These are phyloP conservation scores for Plasmodium yoelii DNA, from an alignment of 169 alveolate species.

Conservation along the genomic window DNA sequence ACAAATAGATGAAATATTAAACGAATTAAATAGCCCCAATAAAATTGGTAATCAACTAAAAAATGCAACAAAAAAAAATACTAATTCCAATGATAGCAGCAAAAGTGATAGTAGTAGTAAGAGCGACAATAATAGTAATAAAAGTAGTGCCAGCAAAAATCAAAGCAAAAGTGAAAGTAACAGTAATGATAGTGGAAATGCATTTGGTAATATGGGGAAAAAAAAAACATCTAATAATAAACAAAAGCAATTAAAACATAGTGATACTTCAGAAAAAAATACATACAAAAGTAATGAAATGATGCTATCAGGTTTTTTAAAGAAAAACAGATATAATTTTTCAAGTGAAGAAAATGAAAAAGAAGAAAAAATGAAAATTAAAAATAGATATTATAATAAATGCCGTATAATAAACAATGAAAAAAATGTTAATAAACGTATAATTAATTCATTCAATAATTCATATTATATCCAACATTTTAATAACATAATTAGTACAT, in stretches of 20 bases:
- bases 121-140: no score
- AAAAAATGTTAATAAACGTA: slow-evolving; percentile 1
- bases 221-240: neutral
- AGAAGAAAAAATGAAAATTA: slow-evolving; percentile 14
- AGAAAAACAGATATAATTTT: slow-evolving; percentile 13
- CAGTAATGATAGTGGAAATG: neutral
- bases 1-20: neutral
- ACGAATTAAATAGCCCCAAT: neutral
- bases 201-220: slow-evolving; percentile 4
- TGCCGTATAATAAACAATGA: neutral
- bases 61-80: no score
- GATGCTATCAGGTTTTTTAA: slow-evolving; percentile 1
- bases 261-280: neutral
- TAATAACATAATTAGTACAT: slow-evolving; percentile 54
- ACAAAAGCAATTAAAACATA: neutral
- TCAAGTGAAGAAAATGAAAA: slow-evolving; percentile 38
- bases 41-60: neutral
- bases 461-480: slow-evolving; percentile 51
- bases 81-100: no score
- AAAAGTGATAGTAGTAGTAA: no score
- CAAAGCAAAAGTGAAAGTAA: no score
- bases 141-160: no score
- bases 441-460: slow-evolving; percentile 16
- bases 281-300: neutral
- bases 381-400: slow-evolving; percentile 16